Percentiles rank a stretch among this genome's conserved stretches.
Evolutionary conservation across 768 basidiomycete genomes (phyloP).

Genomic region (Galerina sulciceps): DNA sequence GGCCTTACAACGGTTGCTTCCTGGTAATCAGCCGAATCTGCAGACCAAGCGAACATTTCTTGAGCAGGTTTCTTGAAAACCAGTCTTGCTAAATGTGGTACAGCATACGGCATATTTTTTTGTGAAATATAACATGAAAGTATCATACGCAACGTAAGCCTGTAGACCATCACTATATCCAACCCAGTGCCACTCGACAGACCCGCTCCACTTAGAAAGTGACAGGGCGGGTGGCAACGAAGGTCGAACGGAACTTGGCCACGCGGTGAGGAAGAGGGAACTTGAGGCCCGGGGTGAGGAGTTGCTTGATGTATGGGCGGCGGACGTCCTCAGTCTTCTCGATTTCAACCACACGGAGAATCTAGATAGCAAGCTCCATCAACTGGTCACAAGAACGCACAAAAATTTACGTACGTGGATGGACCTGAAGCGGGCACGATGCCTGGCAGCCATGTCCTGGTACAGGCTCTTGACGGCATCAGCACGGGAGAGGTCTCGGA

Average conservation of each 20-base stretch:
- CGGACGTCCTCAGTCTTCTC: conserved; percentile 90
- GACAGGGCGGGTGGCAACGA: conserved; percentile 75
- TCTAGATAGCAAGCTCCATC: conserved; percentile 46
- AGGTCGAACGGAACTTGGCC: conserved; percentile 75
- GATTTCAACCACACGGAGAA: conserved; percentile 96
- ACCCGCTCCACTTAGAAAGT: conserved; percentile 58
- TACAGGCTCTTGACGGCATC: conserved; percentile 97
- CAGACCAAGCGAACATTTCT: no score
- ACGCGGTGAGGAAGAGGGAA: conserved; percentile 98
- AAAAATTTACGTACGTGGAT: conserved; percentile 73
- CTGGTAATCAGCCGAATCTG: no score
- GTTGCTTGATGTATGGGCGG: conserved; percentile 98
- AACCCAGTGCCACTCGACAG: neutral
- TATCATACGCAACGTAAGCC: neutral
- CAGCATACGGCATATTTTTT: neutral
- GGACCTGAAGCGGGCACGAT: conserved; percentile 98
- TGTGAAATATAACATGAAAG: neutral
- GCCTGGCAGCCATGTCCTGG: conserved; percentile 99
- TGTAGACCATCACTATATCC: neutral
- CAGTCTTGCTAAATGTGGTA: no score
- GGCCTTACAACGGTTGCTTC: no score
- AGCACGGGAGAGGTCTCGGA: conserved; percentile 92
- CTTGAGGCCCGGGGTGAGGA: conserved; percentile 86
- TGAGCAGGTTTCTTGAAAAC: no score
- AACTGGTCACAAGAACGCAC: neutral